Evolutionary conservation across 495 filamentous ascomycete species (phyloP), one percentile per base, ranked within the genome.

Genomic region (Xylaria nigripes): DNA sequence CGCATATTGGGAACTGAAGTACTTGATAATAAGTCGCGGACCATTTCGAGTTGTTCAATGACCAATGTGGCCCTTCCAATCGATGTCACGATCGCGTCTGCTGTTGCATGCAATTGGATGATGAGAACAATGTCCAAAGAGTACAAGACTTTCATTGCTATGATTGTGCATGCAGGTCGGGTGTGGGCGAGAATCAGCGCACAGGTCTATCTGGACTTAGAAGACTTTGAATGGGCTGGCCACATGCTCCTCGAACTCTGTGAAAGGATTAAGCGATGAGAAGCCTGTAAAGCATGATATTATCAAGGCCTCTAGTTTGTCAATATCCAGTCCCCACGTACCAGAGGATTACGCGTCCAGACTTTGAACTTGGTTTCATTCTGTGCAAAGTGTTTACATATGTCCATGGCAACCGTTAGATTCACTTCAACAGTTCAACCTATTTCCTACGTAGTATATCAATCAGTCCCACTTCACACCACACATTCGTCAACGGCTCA

Each of bases 1-100:
- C 64, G 70, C 29, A 75, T 74, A 0, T 68, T 95, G 2, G 85
- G 82, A 0, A 95, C 91, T 1, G 74, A 84, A 48, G 76, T 93
- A 3, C 61, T 95, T 60, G 79, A 87, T 51, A 81, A 84, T 47
- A 72, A 70, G 59, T 68, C 56, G 15, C 62, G 62, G 3, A 75
- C 71, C 2, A 51, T 81, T 59, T 68, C 71, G 6, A 57, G 66
- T 12, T 76, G 73, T 66, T 60, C 68, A 23, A 77, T 95, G 72
- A 72, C 78, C 3, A 95, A 89, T 51, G 79, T 95, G 0, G 73
- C 78, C n/a, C 69, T 95, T 56, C 91, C 91, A 8, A 56, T 96
- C 21, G 41, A 58, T 50, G 68, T 45, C 48, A 66, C 66, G 8
- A 64, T 78, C 2, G 69, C 66, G 2, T 43, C 52, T 9, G 40